phyloP scores from a whole-genome alignment of 2,329 filamentous ascomycete species.

The Sporothrix pseudoabietina region DNA sequence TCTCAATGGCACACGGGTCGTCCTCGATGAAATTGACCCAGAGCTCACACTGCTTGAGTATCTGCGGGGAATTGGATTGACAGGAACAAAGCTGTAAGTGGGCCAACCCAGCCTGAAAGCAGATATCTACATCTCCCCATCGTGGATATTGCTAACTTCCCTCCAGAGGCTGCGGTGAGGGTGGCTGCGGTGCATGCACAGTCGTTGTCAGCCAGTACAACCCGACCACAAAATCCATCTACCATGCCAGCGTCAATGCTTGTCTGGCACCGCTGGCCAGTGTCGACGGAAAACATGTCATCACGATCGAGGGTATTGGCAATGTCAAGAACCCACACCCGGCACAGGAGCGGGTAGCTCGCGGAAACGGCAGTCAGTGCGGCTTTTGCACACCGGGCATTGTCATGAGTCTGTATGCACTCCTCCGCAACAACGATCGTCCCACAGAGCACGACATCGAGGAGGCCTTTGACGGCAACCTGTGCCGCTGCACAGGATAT shows the following conservation, averaged over 20 bases:
- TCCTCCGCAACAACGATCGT: conserved; percentile 78
- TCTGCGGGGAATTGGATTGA: conserved; percentile 86
- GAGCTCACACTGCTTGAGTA: conserved; percentile 93
- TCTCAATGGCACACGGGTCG: conserved; percentile 88
- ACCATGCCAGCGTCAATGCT: conserved; percentile 95
- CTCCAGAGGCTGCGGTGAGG: conserved; percentile 83
- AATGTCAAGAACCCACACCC: conserved; percentile 85
- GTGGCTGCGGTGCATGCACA: conserved; percentile 94
- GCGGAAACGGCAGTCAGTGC: conserved; percentile 84
- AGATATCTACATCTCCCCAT: background rate
- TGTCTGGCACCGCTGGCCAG: conserved; percentile 91
- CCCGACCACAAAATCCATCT: conserved; percentile 86
- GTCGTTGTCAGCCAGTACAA: conserved; percentile 94
- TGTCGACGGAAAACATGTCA: conserved; percentile 95
- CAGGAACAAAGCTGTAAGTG: conserved; percentile 81
- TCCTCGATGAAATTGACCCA: conserved; percentile 83
- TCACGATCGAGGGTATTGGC: conserved; percentile 95
- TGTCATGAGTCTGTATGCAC: conserved; percentile 94
- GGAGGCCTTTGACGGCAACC: conserved; percentile 94
- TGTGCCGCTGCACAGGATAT: conserved; percentile 95
- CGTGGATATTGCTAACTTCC: background rate
- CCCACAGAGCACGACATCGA: conserved; percentile 84
- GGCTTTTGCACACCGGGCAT: conserved; percentile 97
- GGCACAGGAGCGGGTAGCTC: conserved; percentile 85
- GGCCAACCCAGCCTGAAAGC: background rate